Conservation (phyloP, 148 eudicot species). For the Rhododendron ferrugineum region DNA sequence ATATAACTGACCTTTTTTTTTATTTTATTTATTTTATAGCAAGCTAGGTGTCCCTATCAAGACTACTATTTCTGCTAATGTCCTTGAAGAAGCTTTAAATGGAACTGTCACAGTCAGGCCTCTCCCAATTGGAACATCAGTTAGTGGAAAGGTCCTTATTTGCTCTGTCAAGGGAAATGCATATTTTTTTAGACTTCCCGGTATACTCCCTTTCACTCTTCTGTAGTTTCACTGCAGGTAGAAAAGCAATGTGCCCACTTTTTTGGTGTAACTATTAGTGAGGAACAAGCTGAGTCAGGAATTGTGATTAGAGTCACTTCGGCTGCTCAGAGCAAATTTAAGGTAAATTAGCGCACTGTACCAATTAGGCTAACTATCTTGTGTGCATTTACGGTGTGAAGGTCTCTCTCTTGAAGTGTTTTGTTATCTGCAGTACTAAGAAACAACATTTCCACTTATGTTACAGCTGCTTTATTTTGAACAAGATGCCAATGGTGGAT, state of each 20-base stretch:
- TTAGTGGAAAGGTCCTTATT: constrained; percentile 79
- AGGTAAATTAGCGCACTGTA: constrained; percentile 40
- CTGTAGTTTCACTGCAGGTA: constrained; percentile 45
- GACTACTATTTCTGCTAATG: constrained; percentile 95
- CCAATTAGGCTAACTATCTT: background rate
- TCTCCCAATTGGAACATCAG: constrained; percentile 89
- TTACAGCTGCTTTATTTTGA: constrained; percentile 92
- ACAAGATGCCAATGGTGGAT: constrained; percentile 82
- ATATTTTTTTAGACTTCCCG: background rate
- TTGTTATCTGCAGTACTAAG: background rate
- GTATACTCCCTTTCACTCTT: background rate
- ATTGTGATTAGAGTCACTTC: constrained; percentile 93
- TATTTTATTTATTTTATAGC: too few species aligned
- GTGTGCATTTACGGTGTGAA: background rate
- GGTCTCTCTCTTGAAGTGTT: background rate
- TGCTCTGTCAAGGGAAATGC: constrained; percentile 5
- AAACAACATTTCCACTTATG: background rate
- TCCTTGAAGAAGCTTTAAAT: constrained; percentile 90
- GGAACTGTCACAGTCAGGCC: constrained; percentile 93
- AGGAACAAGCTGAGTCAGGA: constrained; percentile 89
- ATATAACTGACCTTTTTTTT: constrained; percentile 2
- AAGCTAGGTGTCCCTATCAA: constrained; percentile 99
- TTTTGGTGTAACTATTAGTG: constrained; percentile 84
- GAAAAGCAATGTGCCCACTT: constrained; percentile 96
- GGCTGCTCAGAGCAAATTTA: constrained; percentile 96